These are phyloP conservation scores for Calocybe indica DNA, from an alignment of 768 basidiomycete genomes.

Conservation along the genomic window DNA sequence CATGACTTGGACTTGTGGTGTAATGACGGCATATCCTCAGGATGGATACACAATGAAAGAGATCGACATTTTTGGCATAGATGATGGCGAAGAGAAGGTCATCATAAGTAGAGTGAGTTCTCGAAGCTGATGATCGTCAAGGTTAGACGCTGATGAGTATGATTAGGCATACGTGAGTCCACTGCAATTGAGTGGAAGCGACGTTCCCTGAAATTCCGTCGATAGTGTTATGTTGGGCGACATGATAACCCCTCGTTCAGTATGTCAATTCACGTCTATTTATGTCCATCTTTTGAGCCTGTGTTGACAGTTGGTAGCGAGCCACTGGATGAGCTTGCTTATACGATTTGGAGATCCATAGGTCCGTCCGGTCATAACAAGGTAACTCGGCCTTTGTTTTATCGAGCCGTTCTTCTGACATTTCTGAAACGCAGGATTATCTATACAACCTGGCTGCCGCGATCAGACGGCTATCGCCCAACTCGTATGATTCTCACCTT, in stretches of 20 bases:
- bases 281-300: not conserved
- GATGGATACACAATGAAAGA: constrained; percentile 88
- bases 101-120: constrained; percentile 47
- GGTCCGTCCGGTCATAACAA: constrained; percentile 93
- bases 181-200: not conserved
- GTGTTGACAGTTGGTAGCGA: constrained; percentile 68
- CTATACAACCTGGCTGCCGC: constrained; percentile 72
- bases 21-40: constrained; percentile 27
- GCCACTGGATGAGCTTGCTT: constrained; percentile 61
- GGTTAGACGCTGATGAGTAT: constrained; percentile 4
- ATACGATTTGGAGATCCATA: constrained; percentile 63
- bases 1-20: not conserved
- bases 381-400: constrained; percentile 30
- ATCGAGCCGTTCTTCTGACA: not conserved
- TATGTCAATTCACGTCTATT: constrained; percentile 24
- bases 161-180: constrained; percentile 45
- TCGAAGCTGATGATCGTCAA: not conserved
- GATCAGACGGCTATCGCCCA: constrained; percentile 67
- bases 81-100: constrained; percentile 45
- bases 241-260: constrained; percentile 87
- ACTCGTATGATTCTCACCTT: constrained; percentile 71
- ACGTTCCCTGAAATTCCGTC: not conserved
- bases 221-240: constrained; percentile 80
- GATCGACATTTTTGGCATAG: constrained; percentile 63
- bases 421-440: constrained; percentile 58